Base-by-base conservation (phyloP, 2,329 filamentous ascomycete genomes). In the Grosmannia serpens region DNA sequence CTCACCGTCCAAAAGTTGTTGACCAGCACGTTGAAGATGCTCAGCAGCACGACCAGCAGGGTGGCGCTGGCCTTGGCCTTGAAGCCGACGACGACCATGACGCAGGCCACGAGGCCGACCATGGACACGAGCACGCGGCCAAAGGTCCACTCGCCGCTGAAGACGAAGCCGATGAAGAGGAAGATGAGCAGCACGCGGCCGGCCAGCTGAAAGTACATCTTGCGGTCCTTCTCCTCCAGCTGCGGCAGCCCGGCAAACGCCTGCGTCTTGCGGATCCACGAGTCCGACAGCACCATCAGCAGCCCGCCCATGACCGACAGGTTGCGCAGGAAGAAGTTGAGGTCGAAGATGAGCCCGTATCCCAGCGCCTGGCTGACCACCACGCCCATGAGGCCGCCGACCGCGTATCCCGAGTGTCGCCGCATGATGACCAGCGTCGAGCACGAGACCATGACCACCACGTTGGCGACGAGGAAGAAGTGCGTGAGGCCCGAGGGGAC, bases 1-100 rank as follows among this genome's bases (percentile, higher is more conserved):
- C 89, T 79, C 80, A 96, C 91, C 70, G 91, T 97, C 94, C 94
- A 99, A 81, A 96, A 99, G 83, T 97, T 99, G 85, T 99, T 99
- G 67, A 97, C 94, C 64, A 97, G 74, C 52, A 99, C 74, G 74
- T 99, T 99, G 81, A 99, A 99, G 64, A 96, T 78, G 76, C 91
- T 96, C 69, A 99, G 79, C 68, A 99, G 91, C 60, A 99, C 83
- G 33, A 99, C 94, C 65, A 99, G 79, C 67, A 99, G 88, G 57
- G 94, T 91, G 49, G 94, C 94, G 73, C 91, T 96, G 80, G 91
- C 95, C 84, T 99, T 99, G 69, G 94, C 92, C 85, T 99, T 99
- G 85, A 99, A 99, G 51, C 94, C 94, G 64, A 99, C 94, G 57
- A 96, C 89, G 62, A 99, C 94, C 94, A 99, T 99, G 68, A 99